These are phyloP conservation scores for Helianthus tuberosus DNA, from an alignment of 129 eudicot species.

Conservation along the genomic window DNA sequence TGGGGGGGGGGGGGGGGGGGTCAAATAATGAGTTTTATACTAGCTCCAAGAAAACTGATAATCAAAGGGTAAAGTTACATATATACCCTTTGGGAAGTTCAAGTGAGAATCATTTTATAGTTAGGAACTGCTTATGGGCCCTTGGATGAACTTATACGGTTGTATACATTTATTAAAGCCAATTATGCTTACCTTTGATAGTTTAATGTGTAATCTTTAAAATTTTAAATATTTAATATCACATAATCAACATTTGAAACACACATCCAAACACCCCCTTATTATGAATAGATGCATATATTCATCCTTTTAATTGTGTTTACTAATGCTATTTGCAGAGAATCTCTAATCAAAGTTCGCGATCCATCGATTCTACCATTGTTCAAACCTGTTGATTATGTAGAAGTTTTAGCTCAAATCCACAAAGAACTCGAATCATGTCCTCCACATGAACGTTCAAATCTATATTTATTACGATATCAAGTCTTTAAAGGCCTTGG, in stretches of 20 bases:
- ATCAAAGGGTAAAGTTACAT: background rate
- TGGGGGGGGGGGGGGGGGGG: background rate
- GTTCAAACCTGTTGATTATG: conserved; percentile 91
- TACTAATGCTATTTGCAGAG: conserved; percentile 61
- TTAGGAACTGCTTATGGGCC: background rate
- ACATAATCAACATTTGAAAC: conserved; percentile 4
- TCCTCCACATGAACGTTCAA: conserved; percentile 57
- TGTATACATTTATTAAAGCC: no score
- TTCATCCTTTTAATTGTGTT: conserved; percentile 13
- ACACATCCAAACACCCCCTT: background rate
- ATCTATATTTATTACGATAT: conserved; percentile 79
- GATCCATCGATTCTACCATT: conserved; percentile 87
- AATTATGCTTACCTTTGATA: no score
- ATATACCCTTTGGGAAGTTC: background rate
- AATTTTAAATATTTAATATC: no score
- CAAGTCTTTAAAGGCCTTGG: conserved; percentile 98
- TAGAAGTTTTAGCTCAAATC: conserved; percentile 87
- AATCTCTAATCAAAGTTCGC: conserved; percentile 88
- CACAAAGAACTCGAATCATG: conserved; percentile 96
- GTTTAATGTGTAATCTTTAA: no score
- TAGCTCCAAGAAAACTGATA: background rate
- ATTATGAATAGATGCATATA: background rate
- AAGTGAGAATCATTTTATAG: background rate
- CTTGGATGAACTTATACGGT: no score
- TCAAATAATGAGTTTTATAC: background rate